Evolutionary conservation across 805 yeast species (phyloP), one percentile per base, ranked within the genome.

Genomic region (Starmerella asiatica): DNA sequence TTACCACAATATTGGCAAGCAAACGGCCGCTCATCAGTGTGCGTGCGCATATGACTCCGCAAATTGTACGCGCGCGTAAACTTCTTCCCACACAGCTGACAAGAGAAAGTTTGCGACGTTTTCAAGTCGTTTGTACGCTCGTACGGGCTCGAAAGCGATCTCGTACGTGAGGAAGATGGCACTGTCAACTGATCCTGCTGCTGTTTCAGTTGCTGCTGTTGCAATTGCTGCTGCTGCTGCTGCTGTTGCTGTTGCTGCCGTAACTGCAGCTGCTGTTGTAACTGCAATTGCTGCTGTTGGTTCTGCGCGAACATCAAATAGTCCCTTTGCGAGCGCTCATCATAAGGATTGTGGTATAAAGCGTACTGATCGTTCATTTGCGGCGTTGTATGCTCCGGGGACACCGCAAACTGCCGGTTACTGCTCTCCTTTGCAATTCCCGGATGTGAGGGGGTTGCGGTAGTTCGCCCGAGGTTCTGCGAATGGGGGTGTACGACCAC

Each of bases 31-130:
- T 76, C 86, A 35, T 70, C 67, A 4, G 83, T 75, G 56, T 80
- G 98, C 0, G 97, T 88, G 43, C 95, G 66, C 54, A 81, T 63
- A 60, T 88, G 98, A 0, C 94, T 82, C 50, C 88, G 83, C 49
- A 88, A 65, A 56, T 91, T 91, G 58, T 91, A 91, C 0, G 95
- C 94, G 40, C 97, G 64, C 2, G 97, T 88, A 57, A 88, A 88
- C 36, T 77, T 64, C 59, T 84, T 85, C 30, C 76, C 85, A 60
- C 98, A 88, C 32, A 81, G 60, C 43, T 76, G 75, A 58, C 97
- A 88, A 62, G 56, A 79, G 58, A 72, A 81, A 7, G 74, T 68
- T 20, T 81, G 71, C 0, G 88, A 88, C 53, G 76, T 76, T 45
- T 77, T 79, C 50, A 79, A 84, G 5, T 19, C 81, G 59, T 53